phyloP scores from a whole-genome alignment of 2,329 filamentous ascomycete genomes.

The Torrubiellomyces zombiae region DNA sequence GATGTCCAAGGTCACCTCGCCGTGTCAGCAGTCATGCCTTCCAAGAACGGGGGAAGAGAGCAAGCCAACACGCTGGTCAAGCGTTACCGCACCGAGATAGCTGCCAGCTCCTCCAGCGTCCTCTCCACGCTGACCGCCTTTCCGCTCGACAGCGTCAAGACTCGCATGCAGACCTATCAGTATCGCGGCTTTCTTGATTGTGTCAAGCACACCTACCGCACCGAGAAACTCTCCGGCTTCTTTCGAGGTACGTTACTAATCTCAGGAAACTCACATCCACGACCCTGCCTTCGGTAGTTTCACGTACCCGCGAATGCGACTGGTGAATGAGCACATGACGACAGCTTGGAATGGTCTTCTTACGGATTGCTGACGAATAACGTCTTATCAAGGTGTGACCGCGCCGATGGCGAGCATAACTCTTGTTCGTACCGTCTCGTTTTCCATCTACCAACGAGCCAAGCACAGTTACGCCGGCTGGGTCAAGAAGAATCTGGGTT shows the following conservation, averaged over 20 bases:
- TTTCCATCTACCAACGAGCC: constrained; percentile 63
- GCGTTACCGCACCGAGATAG: constrained; percentile 64
- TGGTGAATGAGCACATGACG: too few species aligned
- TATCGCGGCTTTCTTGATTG: constrained; percentile 61
- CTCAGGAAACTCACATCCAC: too few species aligned
- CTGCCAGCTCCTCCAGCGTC: constrained; percentile 60
- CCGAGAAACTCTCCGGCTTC: constrained; percentile 59
- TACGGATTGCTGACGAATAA: background rate
- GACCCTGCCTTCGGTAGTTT: too few species aligned
- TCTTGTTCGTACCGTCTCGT: constrained; percentile 59
- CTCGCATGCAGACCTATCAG: constrained; percentile 75
- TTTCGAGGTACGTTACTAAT: constrained; percentile 59
- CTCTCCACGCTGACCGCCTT: constrained; percentile 69
- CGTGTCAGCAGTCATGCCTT: constrained; percentile 14
- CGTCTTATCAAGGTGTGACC: constrained; percentile 40
- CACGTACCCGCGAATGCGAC: too few species aligned
- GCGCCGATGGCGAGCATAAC: constrained; percentile 70
- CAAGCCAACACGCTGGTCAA: constrained; percentile 39
- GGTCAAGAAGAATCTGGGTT: constrained; percentile 48
- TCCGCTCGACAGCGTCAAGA: constrained; percentile 78
- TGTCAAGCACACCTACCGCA: constrained; percentile 57
- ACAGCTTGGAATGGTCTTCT: too few species aligned
- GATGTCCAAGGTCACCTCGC: constrained; percentile 18
- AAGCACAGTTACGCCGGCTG: constrained; percentile 58
- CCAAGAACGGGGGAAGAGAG: constrained; percentile 8